A percentile compares a stretch with the other conserved stretches of the same genome.
Conservation (phyloP, 2,329 filamentous ascomycete genomes). For the Trichoderma harzianum region DNA sequence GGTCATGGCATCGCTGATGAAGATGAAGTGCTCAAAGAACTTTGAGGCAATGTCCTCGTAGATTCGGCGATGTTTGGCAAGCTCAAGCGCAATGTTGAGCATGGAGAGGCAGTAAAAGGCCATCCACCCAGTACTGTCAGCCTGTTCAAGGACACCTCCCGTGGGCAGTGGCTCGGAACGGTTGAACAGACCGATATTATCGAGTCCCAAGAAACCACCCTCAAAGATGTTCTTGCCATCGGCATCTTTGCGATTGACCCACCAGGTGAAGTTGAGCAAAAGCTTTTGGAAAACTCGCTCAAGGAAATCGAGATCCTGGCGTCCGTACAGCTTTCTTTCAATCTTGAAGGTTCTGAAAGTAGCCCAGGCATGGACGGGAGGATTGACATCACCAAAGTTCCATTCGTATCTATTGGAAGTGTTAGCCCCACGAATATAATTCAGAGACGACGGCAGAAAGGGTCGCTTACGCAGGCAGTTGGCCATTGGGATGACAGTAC, state of each 20-base stretch:
- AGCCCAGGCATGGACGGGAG: conserved; percentile 93
- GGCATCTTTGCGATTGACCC: conserved; percentile 93
- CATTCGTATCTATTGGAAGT: conserved; percentile 66
- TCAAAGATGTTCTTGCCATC: conserved; percentile 98
- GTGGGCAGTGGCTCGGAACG: conserved; percentile 92
- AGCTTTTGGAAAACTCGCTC: conserved; percentile 96
- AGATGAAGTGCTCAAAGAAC: conserved; percentile 98
- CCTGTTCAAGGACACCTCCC: conserved; percentile 89
- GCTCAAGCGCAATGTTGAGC: conserved; percentile 92
- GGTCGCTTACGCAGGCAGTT: conserved; percentile 72
- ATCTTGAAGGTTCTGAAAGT: conserved; percentile 97
- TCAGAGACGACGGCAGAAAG: too few species aligned
- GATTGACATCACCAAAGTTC: conserved; percentile 98
- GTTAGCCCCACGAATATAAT: conserved; percentile 18
- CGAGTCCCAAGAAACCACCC: conserved; percentile 88
- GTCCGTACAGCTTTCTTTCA: conserved; percentile 93
- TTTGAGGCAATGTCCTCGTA: conserved; percentile 98
- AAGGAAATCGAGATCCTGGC: conserved; percentile 90
- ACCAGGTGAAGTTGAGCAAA: conserved; percentile 97
- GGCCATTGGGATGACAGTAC: conserved; percentile 98
- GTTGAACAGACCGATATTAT: conserved; percentile 98
- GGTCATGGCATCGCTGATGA: conserved; percentile 97
- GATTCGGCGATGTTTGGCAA: conserved; percentile 89
- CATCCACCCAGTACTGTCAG: conserved; percentile 98
- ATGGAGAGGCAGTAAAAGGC: conserved; percentile 95